Base-by-base conservation (phyloP, 441 rosid genomes). In the Eutrema salsugineum region DNA sequence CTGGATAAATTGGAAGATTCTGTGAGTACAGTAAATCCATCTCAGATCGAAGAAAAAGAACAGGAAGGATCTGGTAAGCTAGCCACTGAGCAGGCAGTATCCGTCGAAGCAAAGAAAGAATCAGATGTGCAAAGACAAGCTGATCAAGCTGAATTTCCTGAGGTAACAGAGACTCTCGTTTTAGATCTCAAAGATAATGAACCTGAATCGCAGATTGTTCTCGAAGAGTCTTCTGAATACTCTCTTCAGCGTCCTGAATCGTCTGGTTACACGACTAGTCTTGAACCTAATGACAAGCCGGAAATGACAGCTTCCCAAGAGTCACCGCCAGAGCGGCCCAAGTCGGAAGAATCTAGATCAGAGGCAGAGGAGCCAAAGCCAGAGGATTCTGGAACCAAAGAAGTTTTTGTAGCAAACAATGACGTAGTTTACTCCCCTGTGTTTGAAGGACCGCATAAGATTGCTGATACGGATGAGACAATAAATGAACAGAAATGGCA, bases 81-180 rank as follows among this genome's bases (percentile, higher is more conserved):
- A 46, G 72, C 63, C 5, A 4, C 61, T 66, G 77, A 73, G 42
- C 68, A 63, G 49, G 60, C 70, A n/a, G 30, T 73, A 36, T 76
- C 63, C 79, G 83, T 79, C 50, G 87, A 83, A 66, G 80, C 80
- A 71, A 85, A 73, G 35, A 65, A 81, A 77, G 75, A 39, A 39
- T 46, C 43, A 27, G 66, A 78, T 68, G 66, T 48, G 20, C 70
- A 59, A 59, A 66, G 44, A 54, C 83, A 83, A 59, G 80, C 71
- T 61, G 77, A 78, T 61, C 69, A 60, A 49, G 62, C 68, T 15
- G 83, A 78, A 71, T 57, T 36, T 54, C 70, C 64, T 46, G 87
- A 78, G 67, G 73, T 49, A 70, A 65, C 77, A 54, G 84, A 84
- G 74, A 75, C 46, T 50, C 65, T 66, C 51, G 50, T 71, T 60